These are phyloP conservation scores for Circinella umbellata DNA, from an alignment of 371 early-diverging fungal species.

Conservation along the genomic window DNA sequence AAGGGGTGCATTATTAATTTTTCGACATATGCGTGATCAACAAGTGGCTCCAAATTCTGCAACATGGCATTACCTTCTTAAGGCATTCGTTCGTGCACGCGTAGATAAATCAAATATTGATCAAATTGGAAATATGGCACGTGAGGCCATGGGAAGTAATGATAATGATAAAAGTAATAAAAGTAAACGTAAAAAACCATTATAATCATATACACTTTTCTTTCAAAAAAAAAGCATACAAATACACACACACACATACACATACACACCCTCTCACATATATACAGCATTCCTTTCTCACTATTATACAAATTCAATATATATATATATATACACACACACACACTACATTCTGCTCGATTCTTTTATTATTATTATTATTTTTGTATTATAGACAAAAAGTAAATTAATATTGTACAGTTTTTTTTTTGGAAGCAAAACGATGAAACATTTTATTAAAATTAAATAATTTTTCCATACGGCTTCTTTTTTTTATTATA, in stretches of 20 bases:
- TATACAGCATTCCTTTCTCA: neutral
- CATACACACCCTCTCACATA: neutral
- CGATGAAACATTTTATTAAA: neutral
- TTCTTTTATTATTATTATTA: too few relatives aligned
- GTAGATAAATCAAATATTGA: slow-evolving; percentile 38
- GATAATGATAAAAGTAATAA: neutral
- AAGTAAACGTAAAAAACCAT: too few relatives aligned
- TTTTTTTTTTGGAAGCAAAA: neutral
- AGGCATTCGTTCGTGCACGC: slow-evolving; percentile 39
- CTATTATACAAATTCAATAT: neutral
- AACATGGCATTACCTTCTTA: slow-evolving; percentile 50
- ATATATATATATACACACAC: too few relatives aligned
- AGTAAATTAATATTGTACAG: neutral
- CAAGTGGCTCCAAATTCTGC: slow-evolving; percentile 36
- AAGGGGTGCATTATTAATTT: slow-evolving; percentile 33
- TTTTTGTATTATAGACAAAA: slow-evolving; percentile 4
- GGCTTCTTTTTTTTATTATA: too few relatives aligned
- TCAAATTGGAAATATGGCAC: slow-evolving; percentile 30
- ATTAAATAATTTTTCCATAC: neutral
- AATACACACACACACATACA: neutral
- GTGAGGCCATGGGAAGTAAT: slow-evolving; percentile 13
- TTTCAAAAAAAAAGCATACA: neutral
- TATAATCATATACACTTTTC: neutral
- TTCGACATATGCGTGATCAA: slow-evolving; percentile 43
- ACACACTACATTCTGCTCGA: neutral